phyloP scores from a whole-genome alignment of 1,284 basidiomycete genomes.

The Termitomyces sp. region DNA sequence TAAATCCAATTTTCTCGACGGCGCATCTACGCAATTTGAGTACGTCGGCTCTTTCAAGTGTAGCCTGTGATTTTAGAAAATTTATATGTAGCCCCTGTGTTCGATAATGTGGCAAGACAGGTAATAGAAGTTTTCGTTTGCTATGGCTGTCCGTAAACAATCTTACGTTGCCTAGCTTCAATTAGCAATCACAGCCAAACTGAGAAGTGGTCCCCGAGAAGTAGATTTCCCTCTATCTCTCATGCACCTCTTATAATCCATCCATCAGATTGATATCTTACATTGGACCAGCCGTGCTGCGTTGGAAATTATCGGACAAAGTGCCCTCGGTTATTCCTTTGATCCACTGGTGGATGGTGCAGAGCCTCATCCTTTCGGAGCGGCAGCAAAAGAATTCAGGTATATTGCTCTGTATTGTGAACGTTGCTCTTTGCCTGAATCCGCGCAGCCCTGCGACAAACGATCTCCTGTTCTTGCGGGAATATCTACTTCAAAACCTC shows the following conservation, averaged over 20 bases:
- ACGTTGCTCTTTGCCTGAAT: background rate
- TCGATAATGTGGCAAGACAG: conserved; percentile 17
- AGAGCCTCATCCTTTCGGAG: conserved; percentile 24
- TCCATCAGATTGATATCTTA: conserved; percentile 28
- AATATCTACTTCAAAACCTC: conserved; percentile 20
- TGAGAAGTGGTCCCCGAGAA: conserved; percentile 10
- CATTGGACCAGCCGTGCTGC: conserved; percentile 35
- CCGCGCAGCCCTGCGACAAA: conserved; percentile 2
- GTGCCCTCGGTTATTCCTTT: conserved; percentile 37
- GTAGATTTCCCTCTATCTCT: background rate
- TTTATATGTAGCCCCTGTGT: conserved; percentile 9
- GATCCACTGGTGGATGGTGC: conserved; percentile 26
- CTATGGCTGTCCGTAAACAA: background rate
- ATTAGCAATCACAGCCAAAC: conserved; percentile 1
- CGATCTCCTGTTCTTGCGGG: conserved; percentile 7
- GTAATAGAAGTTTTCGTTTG: conserved; percentile 1
- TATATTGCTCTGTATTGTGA: conserved; percentile 3
- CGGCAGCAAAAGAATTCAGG: conserved; percentile 26
- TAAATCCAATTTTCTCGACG: conserved; percentile 18
- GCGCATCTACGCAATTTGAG: conserved; percentile 16
- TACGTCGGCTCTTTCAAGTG: conserved; percentile 1
- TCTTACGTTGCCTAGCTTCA: conserved; percentile 5
- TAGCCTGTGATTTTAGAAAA: background rate
- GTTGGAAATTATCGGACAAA: conserved; percentile 37
- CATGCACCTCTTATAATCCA: background rate